Base-by-base conservation (phyloP, 83 land plant genomes). In the Picea mariana region DNA sequence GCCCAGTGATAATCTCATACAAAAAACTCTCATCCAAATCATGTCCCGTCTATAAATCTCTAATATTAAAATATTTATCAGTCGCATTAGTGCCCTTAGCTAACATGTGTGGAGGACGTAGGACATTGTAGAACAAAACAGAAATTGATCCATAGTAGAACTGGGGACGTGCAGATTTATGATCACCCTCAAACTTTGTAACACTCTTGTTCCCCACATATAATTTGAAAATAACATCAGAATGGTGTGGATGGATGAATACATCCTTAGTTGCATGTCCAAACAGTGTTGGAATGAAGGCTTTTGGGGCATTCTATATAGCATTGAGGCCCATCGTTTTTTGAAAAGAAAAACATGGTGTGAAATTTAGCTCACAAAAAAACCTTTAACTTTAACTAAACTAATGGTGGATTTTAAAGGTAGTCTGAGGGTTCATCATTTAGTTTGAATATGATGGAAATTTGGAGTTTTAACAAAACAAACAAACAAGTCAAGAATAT, bases 131-230 rank as follows among this genome's bases (percentile, higher is more conserved):
- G 84, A 97, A 97, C 87, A 97, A 97, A 47, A 95, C 95, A 60
- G 96, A 93, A 4, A 97, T 93, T 24, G 99, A 95, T 86, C 95
- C 99, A 88, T 95, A 95, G 79, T 93, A 97, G 82, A 92, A 92
- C 73, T 92, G 96, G 38, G 99, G 99, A 24, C 99, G 83, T 34
- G 96, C 90, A 49, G 99, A 93, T 67, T 97, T 97, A 87, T 97
- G 99, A 81, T 97, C 99, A 81, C 99, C 99, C 67, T 92, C 94
- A 89, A 97, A 97, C 82, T 93, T 93, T 26, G 95, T 95, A 20
- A 97, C 88, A 83, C 93, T 97, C 62, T 95, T 97, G 90, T 95
- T 98, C 5, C 99, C 99, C 85, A 95, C 88, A 89, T 97, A 97
- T 21, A 90, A 85, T 67, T 90, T 82, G 78, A 78, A 91, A 20